Conservation (phyloP, 1,139 yeast species). For the Saccharomyces pastorianus region DNA sequence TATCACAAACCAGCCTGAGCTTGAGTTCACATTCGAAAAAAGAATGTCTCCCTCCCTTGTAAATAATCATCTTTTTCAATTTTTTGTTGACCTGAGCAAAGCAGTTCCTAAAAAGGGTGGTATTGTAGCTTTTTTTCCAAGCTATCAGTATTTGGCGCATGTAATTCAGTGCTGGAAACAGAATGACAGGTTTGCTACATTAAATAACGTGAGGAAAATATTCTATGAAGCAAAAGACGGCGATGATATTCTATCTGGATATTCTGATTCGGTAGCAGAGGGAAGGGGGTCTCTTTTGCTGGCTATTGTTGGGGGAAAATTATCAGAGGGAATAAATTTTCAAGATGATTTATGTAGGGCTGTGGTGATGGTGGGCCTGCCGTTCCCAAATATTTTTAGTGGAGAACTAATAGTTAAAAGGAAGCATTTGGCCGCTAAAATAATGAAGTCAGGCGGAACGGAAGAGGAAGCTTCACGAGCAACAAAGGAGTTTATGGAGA, state of each 20-base stretch:
- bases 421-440: slow-evolving; percentile 50
- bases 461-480: slow-evolving; percentile 25
- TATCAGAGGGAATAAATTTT: slow-evolving; percentile 93
- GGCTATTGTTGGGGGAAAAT: slow-evolving; percentile 87
- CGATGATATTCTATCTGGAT: slow-evolving; percentile 43
- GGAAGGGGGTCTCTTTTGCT: slow-evolving; percentile 57
- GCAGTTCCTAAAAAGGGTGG: slow-evolving; percentile 54
- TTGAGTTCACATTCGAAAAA: slow-evolving; percentile 65
- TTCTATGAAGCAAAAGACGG: slow-evolving; percentile 53
- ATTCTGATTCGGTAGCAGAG: slow-evolving; percentile 35
- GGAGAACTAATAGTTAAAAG: slow-evolving; percentile 76
- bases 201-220: slow-evolving; percentile 38
- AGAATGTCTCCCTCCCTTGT: slow-evolving; percentile 46
- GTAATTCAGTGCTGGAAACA: slow-evolving; percentile 48
- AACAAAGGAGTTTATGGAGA: slow-evolving; percentile 54
- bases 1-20: slow-evolving; percentile 38
- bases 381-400: slow-evolving; percentile 78
- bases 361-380: slow-evolving; percentile 81
- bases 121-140: slow-evolving; percentile 74
- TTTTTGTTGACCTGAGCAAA: slow-evolving; percentile 38
- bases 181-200: slow-evolving; percentile 29
- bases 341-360: slow-evolving; percentile 81
- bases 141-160: slow-evolving; percentile 60
- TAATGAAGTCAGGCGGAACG: slow-evolving; percentile 24
- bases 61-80: slow-evolving; percentile 41